Evolutionary conservation across 2,329 filamentous ascomycete genomes (phyloP).

Genomic region (Talaromyces sp.): DNA sequence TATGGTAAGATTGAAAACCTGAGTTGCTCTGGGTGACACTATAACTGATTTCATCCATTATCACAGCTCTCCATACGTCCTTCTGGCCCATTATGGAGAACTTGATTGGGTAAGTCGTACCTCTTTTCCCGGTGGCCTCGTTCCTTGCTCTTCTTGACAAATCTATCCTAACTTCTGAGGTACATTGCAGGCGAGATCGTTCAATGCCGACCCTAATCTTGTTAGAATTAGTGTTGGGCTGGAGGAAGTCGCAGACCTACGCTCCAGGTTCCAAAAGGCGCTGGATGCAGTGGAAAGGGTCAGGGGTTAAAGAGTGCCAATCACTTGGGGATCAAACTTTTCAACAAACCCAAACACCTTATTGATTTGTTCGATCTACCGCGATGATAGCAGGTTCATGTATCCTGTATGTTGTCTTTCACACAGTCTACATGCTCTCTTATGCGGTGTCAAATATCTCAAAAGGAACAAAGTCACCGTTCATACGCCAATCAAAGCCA

Average conservation of each 20-base stretch:
- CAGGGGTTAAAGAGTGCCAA: conserved; percentile 9
- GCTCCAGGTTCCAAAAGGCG: conserved; percentile 67
- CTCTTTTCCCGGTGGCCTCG: not conserved
- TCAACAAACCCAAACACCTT: not conserved
- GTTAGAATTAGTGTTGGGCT: conserved; percentile 87
- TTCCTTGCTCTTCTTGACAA: not conserved
- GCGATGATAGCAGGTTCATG: not conserved
- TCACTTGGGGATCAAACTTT: not conserved
- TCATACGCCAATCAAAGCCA: not conserved
- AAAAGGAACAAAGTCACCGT: not conserved
- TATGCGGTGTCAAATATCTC: too few species aligned
- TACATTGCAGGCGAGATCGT: conserved; percentile 63
- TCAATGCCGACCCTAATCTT: conserved; percentile 78
- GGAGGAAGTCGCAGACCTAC: conserved; percentile 72
- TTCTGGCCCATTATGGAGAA: conserved; percentile 89
- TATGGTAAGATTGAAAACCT: conserved; percentile 60
- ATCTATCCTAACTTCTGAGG: conserved; percentile 14
- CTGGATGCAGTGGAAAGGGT: conserved; percentile 58
- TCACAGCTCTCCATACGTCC: conserved; percentile 80
- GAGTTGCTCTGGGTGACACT: too few species aligned
- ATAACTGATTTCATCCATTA: conserved; percentile 1
- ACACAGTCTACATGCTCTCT: too few species aligned
- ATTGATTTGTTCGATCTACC: not conserved
- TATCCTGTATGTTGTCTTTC: not conserved
- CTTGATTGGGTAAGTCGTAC: conserved; percentile 73